Evolutionary conservation across 2,329 filamentous ascomycete species (phyloP).

Genomic region (Macrophomina phaseolina): DNA sequence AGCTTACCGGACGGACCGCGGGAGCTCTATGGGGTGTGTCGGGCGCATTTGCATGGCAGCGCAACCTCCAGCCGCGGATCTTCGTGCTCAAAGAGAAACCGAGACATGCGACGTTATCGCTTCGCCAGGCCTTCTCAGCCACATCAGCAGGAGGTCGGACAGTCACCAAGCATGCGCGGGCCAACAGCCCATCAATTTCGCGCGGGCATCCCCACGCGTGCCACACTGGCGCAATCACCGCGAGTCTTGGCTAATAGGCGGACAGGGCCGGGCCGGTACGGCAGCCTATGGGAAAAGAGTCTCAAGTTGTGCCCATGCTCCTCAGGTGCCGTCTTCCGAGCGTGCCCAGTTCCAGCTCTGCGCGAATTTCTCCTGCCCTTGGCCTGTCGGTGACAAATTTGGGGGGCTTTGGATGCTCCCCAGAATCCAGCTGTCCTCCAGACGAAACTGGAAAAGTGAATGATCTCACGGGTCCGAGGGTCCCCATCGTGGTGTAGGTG

Average conservation of each 20-base stretch:
- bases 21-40: not conserved
- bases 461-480: conserved; percentile 8
- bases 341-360: not conserved
- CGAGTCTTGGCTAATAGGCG: not conserved
- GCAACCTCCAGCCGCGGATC: not conserved
- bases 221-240: conserved; percentile 24
- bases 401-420: not conserved
- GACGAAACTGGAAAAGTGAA: not conserved
- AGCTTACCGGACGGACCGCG: conserved; percentile 12
- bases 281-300: conserved; percentile 20
- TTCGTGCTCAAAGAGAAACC: not conserved
- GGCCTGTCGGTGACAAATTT: not conserved
- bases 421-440: not conserved
- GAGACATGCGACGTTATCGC: not conserved
- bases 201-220: conserved; percentile 14
- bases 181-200: conserved; percentile 18
- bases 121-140: not conserved
- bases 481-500: not conserved
- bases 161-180: not conserved
- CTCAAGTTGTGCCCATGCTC: conserved; percentile 9
- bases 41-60: not conserved
- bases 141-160: not conserved
- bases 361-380: not conserved
- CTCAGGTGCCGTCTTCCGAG: conserved; percentile 17
- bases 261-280: conserved; percentile 9